A percentile compares a stretch with the other conserved stretches of the same genome.
Conservation (phyloP, 78 protist species). For the Dictyostelium brefeldianum region DNA sequence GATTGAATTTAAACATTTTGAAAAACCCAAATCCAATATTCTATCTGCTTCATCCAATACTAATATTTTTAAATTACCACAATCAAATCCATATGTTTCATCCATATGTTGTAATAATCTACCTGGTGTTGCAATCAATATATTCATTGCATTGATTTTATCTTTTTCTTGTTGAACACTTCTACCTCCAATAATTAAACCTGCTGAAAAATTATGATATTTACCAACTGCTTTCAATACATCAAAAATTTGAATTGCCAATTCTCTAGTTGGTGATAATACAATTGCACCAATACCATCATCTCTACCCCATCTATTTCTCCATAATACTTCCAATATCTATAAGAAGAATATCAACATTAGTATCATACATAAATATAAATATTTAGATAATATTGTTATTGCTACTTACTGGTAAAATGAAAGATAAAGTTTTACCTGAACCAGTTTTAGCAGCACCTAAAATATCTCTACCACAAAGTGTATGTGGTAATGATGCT, state of each 20-base stretch:
- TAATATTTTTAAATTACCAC: slow-evolving; percentile 86
- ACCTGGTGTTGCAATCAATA: slow-evolving; percentile 99
- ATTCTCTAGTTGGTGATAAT: slow-evolving; percentile 97
- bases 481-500: slow-evolving; percentile 90
- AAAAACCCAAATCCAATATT: slow-evolving; percentile 97
- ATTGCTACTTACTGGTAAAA: slow-evolving; percentile 87
- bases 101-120: slow-evolving; percentile 98
- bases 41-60: slow-evolving; percentile 99
- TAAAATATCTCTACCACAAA: slow-evolving; percentile 94
- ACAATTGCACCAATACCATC: slow-evolving; percentile 98
- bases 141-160: slow-evolving; percentile 86
- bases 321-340: slow-evolving; percentile 91
- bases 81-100: slow-evolving; percentile 89
- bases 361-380: no score
- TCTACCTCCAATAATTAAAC: slow-evolving; percentile 97
- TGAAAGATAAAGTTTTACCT: slow-evolving; percentile 97
- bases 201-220: slow-evolving; percentile 90
- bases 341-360: background rate
- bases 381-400: background rate
- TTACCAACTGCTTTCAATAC: slow-evolving; percentile 80
- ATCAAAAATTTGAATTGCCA: slow-evolving; percentile 98
- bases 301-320: slow-evolving; percentile 84
- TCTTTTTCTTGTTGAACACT: slow-evolving; percentile 77
- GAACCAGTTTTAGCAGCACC: slow-evolving; percentile 98
- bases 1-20: slow-evolving; percentile 87